phyloP scores from a whole-genome alignment of 148 eudicot genomes.

The Cornus florida region DNA sequence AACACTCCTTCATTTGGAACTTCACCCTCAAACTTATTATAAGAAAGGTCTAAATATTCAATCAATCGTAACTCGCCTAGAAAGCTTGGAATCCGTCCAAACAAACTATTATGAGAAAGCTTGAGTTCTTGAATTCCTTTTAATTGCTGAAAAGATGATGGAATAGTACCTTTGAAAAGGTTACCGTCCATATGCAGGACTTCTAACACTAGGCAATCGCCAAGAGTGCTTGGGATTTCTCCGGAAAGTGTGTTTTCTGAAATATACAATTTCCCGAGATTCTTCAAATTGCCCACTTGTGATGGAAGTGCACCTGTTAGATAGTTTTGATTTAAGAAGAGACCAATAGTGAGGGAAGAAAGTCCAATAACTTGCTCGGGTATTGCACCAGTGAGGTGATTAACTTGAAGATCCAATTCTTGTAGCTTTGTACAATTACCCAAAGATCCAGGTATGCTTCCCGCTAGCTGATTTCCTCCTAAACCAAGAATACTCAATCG shows the following conservation, averaged over 20 bases:
- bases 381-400: conserved; percentile 3
- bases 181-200: conserved; percentile 4
- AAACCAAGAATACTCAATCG: neutral
- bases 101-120: conserved; percentile 17
- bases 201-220: conserved; percentile 3
- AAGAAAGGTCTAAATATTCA: conserved; percentile 11
- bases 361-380: neutral
- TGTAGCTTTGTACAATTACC: conserved; percentile 11
- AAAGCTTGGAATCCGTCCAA: conserved; percentile 13
- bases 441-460: conserved; percentile 17
- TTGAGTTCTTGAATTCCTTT: conserved; percentile 10
- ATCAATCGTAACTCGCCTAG: neutral
- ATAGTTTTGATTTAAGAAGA: neutral
- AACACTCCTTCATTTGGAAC: conserved; percentile 19
- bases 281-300: conserved; percentile 8
- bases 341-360: neutral
- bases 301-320: conserved; percentile 11
- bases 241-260: conserved; percentile 17
- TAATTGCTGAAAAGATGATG: neutral
- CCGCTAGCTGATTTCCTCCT: conserved; percentile 2
- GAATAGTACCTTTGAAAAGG: conserved; percentile 15
- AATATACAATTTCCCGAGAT: neutral
- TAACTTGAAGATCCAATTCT: conserved; percentile 3
- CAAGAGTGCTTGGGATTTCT: conserved; percentile 7
- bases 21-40: conserved; percentile 21